Conservation (phyloP, 164 flowering plant genomes). For the Aristolochia contorta region DNA sequence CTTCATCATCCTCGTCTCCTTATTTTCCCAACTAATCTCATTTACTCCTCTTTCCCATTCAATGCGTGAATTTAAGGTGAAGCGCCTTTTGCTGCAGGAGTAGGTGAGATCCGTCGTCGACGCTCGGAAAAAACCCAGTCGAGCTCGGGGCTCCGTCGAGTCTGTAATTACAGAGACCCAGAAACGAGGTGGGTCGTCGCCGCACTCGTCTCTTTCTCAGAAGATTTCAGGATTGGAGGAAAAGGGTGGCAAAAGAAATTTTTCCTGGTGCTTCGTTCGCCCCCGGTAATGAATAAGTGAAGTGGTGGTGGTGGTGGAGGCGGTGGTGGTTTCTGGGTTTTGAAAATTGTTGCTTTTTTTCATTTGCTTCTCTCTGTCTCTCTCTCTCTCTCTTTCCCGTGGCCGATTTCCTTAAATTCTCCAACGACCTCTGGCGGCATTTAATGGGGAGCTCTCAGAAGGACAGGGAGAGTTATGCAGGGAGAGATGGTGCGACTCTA, state of each 20-base stretch:
- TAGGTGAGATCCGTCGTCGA: constrained; percentile 18
- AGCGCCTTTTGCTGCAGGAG: constrained; percentile 19
- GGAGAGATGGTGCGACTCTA: constrained; percentile 9
- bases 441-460: constrained; percentile 17
- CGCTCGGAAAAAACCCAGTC: too few relatives aligned
- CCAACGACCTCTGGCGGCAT: constrained; percentile 34
- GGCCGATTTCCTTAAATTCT: constrained; percentile 20
- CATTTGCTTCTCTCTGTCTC: too few relatives aligned
- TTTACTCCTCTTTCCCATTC: constrained; percentile 18
- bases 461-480: constrained; percentile 1
- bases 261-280: neutral
- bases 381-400: too few relatives aligned
- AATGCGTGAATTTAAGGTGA: constrained; percentile 19
- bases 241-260: too few relatives aligned
- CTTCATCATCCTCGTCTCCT: neutral
- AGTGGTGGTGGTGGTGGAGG: neutral
- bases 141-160: too few relatives aligned
- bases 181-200: too few relatives aligned
- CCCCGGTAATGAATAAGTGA: neutral
- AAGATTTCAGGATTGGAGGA: neutral
- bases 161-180: constrained; percentile 4
- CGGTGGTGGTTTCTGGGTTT: constrained; percentile 2
- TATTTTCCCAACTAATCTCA: constrained; percentile 18
- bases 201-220: too few relatives aligned
- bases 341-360: too few relatives aligned